These are phyloP conservation scores for Blastomyces percursus DNA, from an alignment of 2,329 filamentous ascomycete genomes.

Conservation along the genomic window DNA sequence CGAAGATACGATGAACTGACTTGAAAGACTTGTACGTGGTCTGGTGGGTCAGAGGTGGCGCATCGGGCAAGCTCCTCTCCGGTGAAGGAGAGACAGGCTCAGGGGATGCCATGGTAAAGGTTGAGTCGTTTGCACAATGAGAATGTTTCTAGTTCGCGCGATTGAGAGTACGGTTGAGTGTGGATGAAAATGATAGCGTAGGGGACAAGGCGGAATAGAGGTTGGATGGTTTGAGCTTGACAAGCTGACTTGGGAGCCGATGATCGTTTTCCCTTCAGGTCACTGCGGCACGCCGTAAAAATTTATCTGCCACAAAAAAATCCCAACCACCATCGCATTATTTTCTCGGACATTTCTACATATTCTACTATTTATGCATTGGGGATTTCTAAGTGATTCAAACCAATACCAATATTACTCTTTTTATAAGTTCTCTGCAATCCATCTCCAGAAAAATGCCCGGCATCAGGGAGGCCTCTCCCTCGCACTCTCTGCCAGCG, in stretches of 20 bases:
- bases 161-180: background rate
- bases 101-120: slow-evolving; percentile 25
- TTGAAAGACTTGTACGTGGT: slow-evolving; percentile 59
- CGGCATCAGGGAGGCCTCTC: slow-evolving; percentile 6
- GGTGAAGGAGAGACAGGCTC: slow-evolving; percentile 20
- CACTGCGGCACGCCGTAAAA: background rate
- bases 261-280: background rate
- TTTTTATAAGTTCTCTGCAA: background rate
- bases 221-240: background rate
- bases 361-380: background rate
- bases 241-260: background rate
- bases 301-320: background rate
- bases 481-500: background rate
- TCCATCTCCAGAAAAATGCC: slow-evolving; percentile 3
- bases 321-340: background rate
- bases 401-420: background rate
- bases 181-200: background rate
- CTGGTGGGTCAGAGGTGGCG: slow-evolving; percentile 32
- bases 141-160: background rate
- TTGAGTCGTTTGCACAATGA: background rate
- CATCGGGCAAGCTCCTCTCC: slow-evolving; percentile 25
- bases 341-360: background rate
- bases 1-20: slow-evolving; percentile 22
- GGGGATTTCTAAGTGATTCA: background rate
- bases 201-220: background rate